Conservation (phyloP, 208 protist genomes). For the Balamuthia mandrillaris region DNA sequence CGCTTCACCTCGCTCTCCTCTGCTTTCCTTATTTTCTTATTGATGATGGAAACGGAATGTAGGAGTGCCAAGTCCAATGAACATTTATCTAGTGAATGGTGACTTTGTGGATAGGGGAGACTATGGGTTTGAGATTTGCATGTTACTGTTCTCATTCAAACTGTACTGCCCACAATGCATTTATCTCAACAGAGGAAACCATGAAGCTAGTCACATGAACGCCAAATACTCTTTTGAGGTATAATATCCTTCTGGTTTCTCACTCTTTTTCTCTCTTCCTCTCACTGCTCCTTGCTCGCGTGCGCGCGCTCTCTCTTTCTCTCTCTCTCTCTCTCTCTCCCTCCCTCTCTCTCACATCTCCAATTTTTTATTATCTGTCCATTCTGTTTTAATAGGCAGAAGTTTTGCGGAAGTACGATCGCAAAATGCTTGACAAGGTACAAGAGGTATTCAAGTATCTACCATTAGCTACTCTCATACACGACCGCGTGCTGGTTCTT, state of each 20-base stretch:
- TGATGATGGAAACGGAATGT: no score
- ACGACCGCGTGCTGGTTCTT: conserved; percentile 59
- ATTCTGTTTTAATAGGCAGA: neutral
- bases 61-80: neutral
- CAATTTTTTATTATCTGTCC: neutral
- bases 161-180: no score
- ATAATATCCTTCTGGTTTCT: neutral
- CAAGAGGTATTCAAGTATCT: conserved; percentile 90
- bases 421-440: conserved; percentile 86
- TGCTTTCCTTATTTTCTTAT: no score
- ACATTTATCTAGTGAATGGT: neutral
- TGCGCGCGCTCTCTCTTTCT: no score
- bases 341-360: no score
- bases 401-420: conserved; percentile 44
- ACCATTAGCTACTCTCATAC: conserved; percentile 87
- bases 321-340: no score
- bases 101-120: conserved; percentile 89
- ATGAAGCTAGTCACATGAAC: conserved; percentile 91
- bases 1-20: no score
- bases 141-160: conserved; percentile 90
- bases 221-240: conserved; percentile 93
- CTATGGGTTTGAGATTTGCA: conserved; percentile 90
- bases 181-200: conserved; percentile 86
- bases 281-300: no score
- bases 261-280: no score